Base-by-base conservation (phyloP, 306 rosid genomes). In the Trichosanthes cucumerina region DNA sequence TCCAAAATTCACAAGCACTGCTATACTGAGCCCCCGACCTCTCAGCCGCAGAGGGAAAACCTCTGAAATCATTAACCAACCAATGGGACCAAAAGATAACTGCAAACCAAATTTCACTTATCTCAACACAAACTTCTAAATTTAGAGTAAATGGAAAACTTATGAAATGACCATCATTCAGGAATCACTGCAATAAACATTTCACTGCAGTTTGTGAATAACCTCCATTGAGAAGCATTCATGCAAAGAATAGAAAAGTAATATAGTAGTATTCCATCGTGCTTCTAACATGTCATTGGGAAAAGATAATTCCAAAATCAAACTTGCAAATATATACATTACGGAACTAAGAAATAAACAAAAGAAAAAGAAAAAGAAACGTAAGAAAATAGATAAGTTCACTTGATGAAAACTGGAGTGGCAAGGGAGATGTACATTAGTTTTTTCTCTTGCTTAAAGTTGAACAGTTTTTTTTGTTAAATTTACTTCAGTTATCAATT, bases 21-120 rank as follows among this genome's bases (percentile, higher is more conserved):
- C 97, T 81, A 95, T 76, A 82, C 99, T 85, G 26, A 95, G 96
- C 83, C 99, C 99, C 53, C 91, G 87, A 19, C 99, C 98, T 87
- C 99, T 86, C 31, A 88, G 62, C 31, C 99, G 89, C 82, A 95
- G 84, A 23, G 99, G 99, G 77, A 95, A 95, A 47, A 95, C 24
- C 87, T 95, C 99, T 19, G 99, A 91, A 85, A 95, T 91, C 99
- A 95, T 89, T 71, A 95, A 89, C 99, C 99, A 95, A 43, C 99
- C 97, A 62, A 95, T 95, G 71, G 99, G 99, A 81, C 99, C 99
- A 81, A 91, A 95, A 62, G 99, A 95, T 62, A 95, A 23, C 99
- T 95, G 93, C 89, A 86, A 78, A 36, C 52, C 19, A 50, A 78
- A 78, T 79, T 23, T 59, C 56, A 68, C 36, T 59, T 54, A 39